These are phyloP conservation scores for Sphagnum contortum DNA, from an alignment of 225 moss, liverwort and hornwort genomes.

Conservation along the genomic window DNA sequence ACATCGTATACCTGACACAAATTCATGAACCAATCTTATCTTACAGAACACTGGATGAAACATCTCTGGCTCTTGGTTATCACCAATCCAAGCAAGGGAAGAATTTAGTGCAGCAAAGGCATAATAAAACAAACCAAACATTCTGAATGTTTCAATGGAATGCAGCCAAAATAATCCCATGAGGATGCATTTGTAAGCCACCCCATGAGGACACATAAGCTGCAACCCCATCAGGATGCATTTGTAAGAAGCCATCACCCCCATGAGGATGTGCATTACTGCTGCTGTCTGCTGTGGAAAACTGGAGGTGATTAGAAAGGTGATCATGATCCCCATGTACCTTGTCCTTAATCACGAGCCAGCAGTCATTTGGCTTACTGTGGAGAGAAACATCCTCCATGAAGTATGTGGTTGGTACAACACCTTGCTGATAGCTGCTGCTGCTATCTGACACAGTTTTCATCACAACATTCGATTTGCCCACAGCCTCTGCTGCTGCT, in stretches of 20 bases:
- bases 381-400: constrained; percentile 57
- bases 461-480: background rate
- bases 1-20: constrained; percentile 73
- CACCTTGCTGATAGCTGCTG: constrained; percentile 16
- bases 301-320: background rate
- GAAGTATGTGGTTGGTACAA: constrained; percentile 8
- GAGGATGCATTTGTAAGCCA: background rate
- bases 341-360: constrained; percentile 88
- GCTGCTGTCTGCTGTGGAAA: background rate
- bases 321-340: constrained; percentile 3
- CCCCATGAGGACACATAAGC: background rate
- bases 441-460: constrained; percentile 11
- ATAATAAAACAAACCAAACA: too few species aligned
- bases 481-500: background rate
- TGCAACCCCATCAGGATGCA: background rate
- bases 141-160: too few species aligned
- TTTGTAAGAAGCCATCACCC: background rate
- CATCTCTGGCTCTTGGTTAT: background rate
- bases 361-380: constrained; percentile 56
- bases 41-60: background rate
- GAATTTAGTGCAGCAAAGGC: too few species aligned
- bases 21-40: too few species aligned
- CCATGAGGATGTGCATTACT: background rate
- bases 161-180: too few species aligned
- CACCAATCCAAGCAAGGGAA: background rate